phyloP scores from a whole-genome alignment of 257 asterid species.

The Solanum gandarillasii region DNA sequence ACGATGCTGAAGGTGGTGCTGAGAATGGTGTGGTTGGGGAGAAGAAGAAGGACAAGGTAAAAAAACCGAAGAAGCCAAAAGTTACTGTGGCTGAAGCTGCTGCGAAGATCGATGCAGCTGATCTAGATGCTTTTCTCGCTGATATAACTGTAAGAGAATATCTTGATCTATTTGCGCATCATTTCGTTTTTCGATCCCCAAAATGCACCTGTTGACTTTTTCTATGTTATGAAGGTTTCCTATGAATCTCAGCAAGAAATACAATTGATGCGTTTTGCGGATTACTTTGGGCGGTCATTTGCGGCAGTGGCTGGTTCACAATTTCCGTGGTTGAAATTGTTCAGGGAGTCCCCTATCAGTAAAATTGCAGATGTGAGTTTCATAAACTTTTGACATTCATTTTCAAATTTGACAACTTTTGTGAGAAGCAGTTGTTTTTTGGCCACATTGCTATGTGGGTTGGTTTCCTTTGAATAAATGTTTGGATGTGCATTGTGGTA shows the following conservation, averaged over 20 bases:
- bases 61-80: slow-evolving; percentile 66
- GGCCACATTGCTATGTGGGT: neutral
- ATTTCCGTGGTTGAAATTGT: slow-evolving; percentile 81
- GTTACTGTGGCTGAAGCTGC: slow-evolving; percentile 77
- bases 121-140: slow-evolving; percentile 57
- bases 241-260: slow-evolving; percentile 70
- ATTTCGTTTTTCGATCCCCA: neutral
- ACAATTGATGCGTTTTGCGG: slow-evolving; percentile 85
- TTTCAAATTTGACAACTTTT: neutral
- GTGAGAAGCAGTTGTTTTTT: neutral
- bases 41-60: slow-evolving; percentile 55
- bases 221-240: slow-evolving; percentile 37
- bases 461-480: neutral
- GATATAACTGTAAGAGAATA: slow-evolving; percentile 33
- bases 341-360: slow-evolving; percentile 69
- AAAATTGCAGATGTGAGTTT: slow-evolving; percentile 65
- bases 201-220: neutral
- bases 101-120: slow-evolving; percentile 50
- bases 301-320: slow-evolving; percentile 60
- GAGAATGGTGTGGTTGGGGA: slow-evolving; percentile 34
- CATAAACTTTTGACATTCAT: neutral
- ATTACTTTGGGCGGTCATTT: slow-evolving; percentile 86
- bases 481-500: neutral
- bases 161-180: neutral
- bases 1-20: slow-evolving; percentile 14